Evolutionary conservation across 163 green algal genomes (phyloP), one percentile per base, ranked within the genome.

Genomic region (Coccomyxa subellipsoidea): DNA sequence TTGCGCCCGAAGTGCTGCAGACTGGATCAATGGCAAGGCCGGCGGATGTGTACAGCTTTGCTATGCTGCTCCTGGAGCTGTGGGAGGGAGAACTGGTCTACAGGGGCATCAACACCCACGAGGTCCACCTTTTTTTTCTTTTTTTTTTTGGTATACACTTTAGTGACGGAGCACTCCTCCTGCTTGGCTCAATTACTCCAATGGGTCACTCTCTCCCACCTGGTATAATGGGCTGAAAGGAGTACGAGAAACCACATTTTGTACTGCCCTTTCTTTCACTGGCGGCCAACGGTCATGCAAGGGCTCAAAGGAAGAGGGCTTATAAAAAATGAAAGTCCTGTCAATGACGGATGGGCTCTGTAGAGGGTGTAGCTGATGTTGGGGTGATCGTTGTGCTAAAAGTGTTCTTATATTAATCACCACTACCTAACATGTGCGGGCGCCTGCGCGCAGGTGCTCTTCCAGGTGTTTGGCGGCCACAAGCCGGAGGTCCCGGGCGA

Each of bases 41-140:
- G 32, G 83, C 79, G 31, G 86, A 90, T 37, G 81, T 89, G 15
- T 89, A 87, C 85, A 84, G 80, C 40, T 89, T 87, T 47, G 83
- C 71, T 31, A 84, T 89, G 69, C 79, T 89, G 59, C 82, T 84
- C 73, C 59, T 54, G 54, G 81, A 84, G 81, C 54, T 84, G 71
- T 84, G 78, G 69, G 80, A 6, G 6, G 72, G 72, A 38, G 47
- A 80, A 40, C 29, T 32, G 5, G 38, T 84, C 32, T 84, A 71
- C 71, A 71, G 71, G 53, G 80, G 80, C 71, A 76, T 80, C 69
- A 77, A 69, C 10, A 36, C 39, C 38, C 34, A 36, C 25, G 70
- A 84, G 72, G 80, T 81, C 21, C 8, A n/a, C 29, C 6, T 34
- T 73, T 2, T 7, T 34, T 73, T 18, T 0, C n/a, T 73, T 23